These are phyloP conservation scores for Sclerotinia sclerotiorum DNA, from an alignment of 2,329 filamentous ascomycete genomes.

Conservation along the genomic window DNA sequence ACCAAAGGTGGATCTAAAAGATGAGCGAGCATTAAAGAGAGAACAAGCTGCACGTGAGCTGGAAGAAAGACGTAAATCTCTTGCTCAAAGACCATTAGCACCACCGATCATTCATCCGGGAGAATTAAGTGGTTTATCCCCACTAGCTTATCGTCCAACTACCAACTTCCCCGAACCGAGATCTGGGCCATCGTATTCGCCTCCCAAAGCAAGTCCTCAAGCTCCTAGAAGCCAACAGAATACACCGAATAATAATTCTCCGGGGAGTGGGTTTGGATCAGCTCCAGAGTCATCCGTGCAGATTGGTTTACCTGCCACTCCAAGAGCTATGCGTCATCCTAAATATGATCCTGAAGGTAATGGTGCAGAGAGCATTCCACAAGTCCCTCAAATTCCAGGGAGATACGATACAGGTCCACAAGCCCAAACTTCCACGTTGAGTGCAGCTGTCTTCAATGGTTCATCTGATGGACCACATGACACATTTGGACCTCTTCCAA, in stretches of 20 bases:
- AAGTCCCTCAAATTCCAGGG: slow-evolving; percentile 53
- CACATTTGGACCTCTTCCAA: slow-evolving; percentile 38
- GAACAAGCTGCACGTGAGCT: slow-evolving; percentile 80
- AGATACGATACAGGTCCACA: slow-evolving; percentile 42
- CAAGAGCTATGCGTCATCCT: slow-evolving; percentile 82
- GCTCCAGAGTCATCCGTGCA: slow-evolving; percentile 48
- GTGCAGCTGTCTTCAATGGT: slow-evolving; percentile 27
- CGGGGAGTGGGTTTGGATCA: slow-evolving; percentile 47
- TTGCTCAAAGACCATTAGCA: slow-evolving; percentile 76
- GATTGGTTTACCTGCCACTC: slow-evolving; percentile 84
- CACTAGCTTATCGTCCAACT: slow-evolving; percentile 33
- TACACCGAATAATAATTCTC: slow-evolving; percentile 42
- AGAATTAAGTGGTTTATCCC: slow-evolving; percentile 46
- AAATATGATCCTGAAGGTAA: slow-evolving; percentile 62
- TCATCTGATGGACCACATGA: slow-evolving; percentile 36
- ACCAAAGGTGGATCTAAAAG: slow-evolving; percentile 54
- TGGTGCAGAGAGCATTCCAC: slow-evolving; percentile 57
- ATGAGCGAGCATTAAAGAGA: slow-evolving; percentile 65
- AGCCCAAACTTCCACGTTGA: not conserved
- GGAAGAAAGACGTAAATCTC: slow-evolving; percentile 81
- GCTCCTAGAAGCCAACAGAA: slow-evolving; percentile 64
- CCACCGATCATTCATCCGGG: slow-evolving; percentile 77
- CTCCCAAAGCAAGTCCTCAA: slow-evolving; percentile 43
- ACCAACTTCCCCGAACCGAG: slow-evolving; percentile 33
- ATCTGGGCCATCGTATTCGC: slow-evolving; percentile 30